A percentile compares a stretch with the other conserved stretches of the same genome.
Evolutionary conservation across 2,329 filamentous ascomycete species (phyloP).

Genomic region (Pseudogymnoascus sp.): DNA sequence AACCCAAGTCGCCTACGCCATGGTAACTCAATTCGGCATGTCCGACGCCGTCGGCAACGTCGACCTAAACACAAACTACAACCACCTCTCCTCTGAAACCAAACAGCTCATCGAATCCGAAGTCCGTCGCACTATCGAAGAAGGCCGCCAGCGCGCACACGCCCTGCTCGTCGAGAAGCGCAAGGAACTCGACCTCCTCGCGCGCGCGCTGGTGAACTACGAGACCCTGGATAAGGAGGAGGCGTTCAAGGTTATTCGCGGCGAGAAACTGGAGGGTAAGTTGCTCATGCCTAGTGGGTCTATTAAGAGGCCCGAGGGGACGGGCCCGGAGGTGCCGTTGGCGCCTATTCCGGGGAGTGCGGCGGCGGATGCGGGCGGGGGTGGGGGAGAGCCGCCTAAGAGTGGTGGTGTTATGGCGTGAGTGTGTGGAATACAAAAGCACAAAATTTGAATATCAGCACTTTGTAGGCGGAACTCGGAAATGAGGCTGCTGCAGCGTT

Average conservation of each 20-base stretch:
- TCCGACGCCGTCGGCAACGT: conserved; percentile 81
- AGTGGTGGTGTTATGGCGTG: conserved; percentile 10
- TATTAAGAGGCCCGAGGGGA: conserved; percentile 53
- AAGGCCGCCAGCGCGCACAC: conserved; percentile 65
- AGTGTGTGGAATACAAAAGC: background rate
- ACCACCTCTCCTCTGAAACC: conserved; percentile 74
- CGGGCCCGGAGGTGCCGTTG: background rate
- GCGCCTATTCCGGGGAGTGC: conserved; percentile 8
- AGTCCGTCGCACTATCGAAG: conserved; percentile 76
- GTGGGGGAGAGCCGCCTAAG: background rate
- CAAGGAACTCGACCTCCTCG: conserved; percentile 78
- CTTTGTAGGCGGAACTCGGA: background rate
- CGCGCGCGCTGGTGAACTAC: conserved; percentile 85
- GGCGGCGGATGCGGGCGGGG: background rate
- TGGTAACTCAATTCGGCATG: conserved; percentile 88
- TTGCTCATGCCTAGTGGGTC: conserved; percentile 50
- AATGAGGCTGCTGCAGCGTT: background rate
- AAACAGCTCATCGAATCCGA: conserved; percentile 81
- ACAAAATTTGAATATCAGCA: background rate
- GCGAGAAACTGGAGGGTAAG: conserved; percentile 69
- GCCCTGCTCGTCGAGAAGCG: conserved; percentile 65
- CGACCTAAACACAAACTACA: conserved; percentile 74
- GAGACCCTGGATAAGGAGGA: conserved; percentile 86
- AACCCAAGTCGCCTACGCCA: conserved; percentile 72
- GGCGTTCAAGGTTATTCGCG: conserved; percentile 80